Evolutionary conservation across 164 flowering plant genomes (phyloP).

Genomic region (Annona cherimola): DNA sequence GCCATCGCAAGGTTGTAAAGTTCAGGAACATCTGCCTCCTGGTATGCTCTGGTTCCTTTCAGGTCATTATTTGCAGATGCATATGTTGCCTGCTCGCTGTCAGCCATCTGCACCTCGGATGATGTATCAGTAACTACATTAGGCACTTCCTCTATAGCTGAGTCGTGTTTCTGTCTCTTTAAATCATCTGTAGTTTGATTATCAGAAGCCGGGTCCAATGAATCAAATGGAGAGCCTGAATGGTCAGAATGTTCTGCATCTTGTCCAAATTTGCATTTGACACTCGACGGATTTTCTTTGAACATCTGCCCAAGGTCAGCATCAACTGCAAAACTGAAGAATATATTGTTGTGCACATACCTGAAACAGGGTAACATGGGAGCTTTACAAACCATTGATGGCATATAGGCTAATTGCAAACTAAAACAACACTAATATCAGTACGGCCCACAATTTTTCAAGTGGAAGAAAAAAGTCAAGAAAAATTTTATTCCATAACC

Average conservation of each 20-base stretch:
- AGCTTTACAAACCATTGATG: no score
- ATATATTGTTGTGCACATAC: slow-evolving; percentile 99
- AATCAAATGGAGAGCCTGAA: slow-evolving; percentile 9
- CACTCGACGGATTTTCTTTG: slow-evolving; percentile 36
- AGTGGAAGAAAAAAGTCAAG: neutral
- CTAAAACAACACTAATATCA: no score
- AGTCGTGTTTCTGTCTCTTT: slow-evolving; percentile 25
- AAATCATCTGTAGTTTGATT: slow-evolving; percentile 20
- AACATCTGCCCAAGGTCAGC: slow-evolving; percentile 71
- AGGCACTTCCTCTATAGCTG: slow-evolving; percentile 22
- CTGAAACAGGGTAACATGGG: slow-evolving; percentile 25
- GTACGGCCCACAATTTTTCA: no score
- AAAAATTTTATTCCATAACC: no score
- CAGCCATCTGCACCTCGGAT: slow-evolving; percentile 61
- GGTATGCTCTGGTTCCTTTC: slow-evolving; percentile 93
- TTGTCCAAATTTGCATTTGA: slow-evolving; percentile 18
- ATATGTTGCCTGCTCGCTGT: slow-evolving; percentile 97
- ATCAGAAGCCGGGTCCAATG: slow-evolving; percentile 27
- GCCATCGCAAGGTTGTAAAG: slow-evolving; percentile 98
- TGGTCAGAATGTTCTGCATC: slow-evolving; percentile 9
- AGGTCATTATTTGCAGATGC: slow-evolving; percentile 99
- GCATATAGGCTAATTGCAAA: no score
- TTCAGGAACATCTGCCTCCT: slow-evolving; percentile 96
- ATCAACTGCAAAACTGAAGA: slow-evolving; percentile 99
- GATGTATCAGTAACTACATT: slow-evolving; percentile 33